Evolutionary conservation across 768 basidiomycete genomes (phyloP).

Genomic region (Gloeopeniophorella convolvens): DNA sequence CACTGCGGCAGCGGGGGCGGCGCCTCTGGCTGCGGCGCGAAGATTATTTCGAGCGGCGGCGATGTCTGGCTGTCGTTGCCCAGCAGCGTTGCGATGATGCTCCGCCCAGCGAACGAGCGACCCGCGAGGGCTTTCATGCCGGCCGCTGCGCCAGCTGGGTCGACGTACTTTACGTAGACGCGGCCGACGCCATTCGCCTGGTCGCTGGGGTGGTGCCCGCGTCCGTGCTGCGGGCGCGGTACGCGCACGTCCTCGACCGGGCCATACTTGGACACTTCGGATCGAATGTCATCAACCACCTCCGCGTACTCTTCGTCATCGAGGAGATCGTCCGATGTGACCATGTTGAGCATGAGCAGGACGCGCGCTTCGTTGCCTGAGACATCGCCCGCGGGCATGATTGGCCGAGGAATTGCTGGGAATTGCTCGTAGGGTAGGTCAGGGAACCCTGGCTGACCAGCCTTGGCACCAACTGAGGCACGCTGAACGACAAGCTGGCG

Average conservation of each 20-base stretch:
- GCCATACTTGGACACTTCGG: constrained; percentile 81
- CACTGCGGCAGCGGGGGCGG: constrained; percentile 65
- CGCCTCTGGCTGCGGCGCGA: constrained; percentile 77
- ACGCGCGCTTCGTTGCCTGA: constrained; percentile 57
- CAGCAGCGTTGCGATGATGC: constrained; percentile 80
- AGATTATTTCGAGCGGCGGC: constrained; percentile 74
- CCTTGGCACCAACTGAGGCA: constrained; percentile 89
- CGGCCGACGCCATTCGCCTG: constrained; percentile 91
- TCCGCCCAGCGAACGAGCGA: constrained; percentile 77
- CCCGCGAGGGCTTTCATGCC: constrained; percentile 89
- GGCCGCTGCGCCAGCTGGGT: constrained; percentile 51
- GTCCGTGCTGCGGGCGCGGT: constrained; percentile 64
- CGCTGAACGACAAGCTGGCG: constrained; percentile 93
- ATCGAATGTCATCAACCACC: constrained; percentile 89
- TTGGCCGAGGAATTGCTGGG: constrained; percentile 80
- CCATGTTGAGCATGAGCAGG: constrained; percentile 98
- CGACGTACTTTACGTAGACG: constrained; percentile 86
- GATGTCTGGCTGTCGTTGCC: constrained; percentile 82
- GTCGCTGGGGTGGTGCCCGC: constrained; percentile 35
- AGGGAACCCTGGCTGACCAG: constrained; percentile 55
- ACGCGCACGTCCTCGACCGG: constrained; percentile 79
- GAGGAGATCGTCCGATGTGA: constrained; percentile 83
- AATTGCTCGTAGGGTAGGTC: constrained; percentile 73
- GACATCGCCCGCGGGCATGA: constrained; percentile 77
- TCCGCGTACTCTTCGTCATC: constrained; percentile 93